A percentile compares a stretch with the other conserved stretches of the same genome.
Evolutionary conservation across 176 grass and related monocot genomes (phyloP).

Genomic region (Themeda triandra): DNA sequence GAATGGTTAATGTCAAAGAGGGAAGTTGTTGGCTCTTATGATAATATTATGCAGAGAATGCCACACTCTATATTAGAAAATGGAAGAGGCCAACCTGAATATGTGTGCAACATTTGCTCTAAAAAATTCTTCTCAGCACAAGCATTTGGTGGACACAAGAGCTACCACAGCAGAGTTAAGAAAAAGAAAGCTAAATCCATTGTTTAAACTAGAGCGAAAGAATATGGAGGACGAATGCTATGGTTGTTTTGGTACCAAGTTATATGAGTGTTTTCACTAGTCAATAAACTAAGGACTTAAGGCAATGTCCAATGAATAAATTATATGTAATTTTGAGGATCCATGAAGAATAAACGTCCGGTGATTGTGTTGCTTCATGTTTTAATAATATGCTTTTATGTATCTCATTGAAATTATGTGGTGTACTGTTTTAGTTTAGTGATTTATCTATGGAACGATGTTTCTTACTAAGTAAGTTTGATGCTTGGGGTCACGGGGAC

Average conservation of each 20-base stretch:
- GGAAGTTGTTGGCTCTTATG: background rate
- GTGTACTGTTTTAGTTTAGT: no score
- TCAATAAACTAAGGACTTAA: background rate
- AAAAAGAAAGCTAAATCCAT: background rate
- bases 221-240: background rate
- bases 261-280: background rate
- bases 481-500: no score
- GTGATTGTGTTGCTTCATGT: background rate
- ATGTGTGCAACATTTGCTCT: background rate
- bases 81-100: background rate
- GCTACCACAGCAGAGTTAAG: background rate
- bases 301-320: background rate
- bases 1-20: accelerated
- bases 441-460: no score
- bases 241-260: background rate
- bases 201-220: background rate
- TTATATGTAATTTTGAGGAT: background rate
- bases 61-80: background rate
- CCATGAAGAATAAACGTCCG: background rate
- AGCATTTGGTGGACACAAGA: background rate
- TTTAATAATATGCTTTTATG: background rate
- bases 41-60: background rate
- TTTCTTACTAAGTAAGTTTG: no score
- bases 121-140: background rate
- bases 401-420: no score